A percentile compares a stretch with the other conserved stretches of the same genome.
phyloP scores from a whole-genome alignment of 1,284 basidiomycete species.

The Fomitopsis betulina region DNA sequence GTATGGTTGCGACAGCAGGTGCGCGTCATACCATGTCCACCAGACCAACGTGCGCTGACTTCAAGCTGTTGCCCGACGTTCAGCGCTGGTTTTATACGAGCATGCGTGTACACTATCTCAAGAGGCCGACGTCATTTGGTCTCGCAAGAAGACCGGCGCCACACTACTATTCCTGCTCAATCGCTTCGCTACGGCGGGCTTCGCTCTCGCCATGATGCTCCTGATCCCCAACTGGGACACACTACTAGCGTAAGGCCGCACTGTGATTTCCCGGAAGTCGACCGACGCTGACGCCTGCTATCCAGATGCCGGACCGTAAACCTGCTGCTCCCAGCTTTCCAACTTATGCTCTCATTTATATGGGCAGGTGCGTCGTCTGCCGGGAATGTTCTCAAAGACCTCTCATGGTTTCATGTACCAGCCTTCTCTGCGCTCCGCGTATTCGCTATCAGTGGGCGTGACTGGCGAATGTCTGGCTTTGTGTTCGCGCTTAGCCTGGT shows the following conservation, averaged over 20 bases:
- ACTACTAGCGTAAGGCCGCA: background rate
- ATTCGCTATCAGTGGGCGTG: conserved; percentile 2
- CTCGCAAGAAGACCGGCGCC: conserved; percentile 1
- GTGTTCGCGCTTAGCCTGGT: conserved; percentile 1
- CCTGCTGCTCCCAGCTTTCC: background rate
- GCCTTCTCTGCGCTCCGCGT: conserved; percentile 9
- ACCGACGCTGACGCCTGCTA: background rate
- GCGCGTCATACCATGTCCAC: background rate
- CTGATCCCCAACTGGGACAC: background rate
- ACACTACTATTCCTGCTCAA: conserved; percentile 1
- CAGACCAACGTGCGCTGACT: background rate
- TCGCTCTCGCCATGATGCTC: background rate
- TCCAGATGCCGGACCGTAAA: background rate
- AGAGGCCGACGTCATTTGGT: conserved; percentile 3
- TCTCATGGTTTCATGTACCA: background rate
- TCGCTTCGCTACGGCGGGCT: background rate
- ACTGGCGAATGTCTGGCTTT: conserved; percentile 1
- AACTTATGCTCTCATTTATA: background rate
- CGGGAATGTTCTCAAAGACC: background rate
- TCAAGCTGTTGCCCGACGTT: background rate
- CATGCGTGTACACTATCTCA: conserved; percentile 1
- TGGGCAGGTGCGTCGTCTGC: conserved; percentile 1
- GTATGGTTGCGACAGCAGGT: background rate
- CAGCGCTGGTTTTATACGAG: conserved; percentile 3
- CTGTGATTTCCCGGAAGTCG: background rate